Conservation (phyloP, 768 basidiomycete species). For the Leccinum subtestaceum region DNA sequence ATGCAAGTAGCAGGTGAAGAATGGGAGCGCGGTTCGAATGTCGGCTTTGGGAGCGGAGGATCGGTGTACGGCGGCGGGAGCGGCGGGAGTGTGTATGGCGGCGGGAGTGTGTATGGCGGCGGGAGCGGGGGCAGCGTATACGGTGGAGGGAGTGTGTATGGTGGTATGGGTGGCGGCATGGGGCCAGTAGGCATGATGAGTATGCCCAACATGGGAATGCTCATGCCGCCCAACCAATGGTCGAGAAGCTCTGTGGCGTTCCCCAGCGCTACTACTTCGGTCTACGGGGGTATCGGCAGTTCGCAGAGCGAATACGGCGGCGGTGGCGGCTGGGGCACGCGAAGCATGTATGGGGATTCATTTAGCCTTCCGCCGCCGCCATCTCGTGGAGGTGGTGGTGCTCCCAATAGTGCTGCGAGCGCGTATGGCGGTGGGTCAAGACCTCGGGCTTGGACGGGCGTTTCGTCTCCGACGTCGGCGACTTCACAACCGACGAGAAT, state of each 20-base stretch:
- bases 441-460: slow-evolving; percentile 35
- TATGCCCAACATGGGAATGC: slow-evolving; percentile 38
- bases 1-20: slow-evolving; percentile 87
- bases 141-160: slow-evolving; percentile 46
- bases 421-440: slow-evolving; percentile 23
- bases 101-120: slow-evolving; percentile 49
- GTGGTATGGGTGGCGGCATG: slow-evolving; percentile 36
- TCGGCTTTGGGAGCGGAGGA: slow-evolving; percentile 40
- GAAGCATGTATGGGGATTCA: slow-evolving; percentile 70
- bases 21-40: slow-evolving; percentile 78
- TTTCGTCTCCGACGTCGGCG: slow-evolving; percentile 17
- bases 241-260: slow-evolving; percentile 47
- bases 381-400: slow-evolving; percentile 14
- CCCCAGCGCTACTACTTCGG: slow-evolving; percentile 46
- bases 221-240: slow-evolving; percentile 39
- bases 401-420: slow-evolving; percentile 16
- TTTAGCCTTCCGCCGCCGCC: slow-evolving; percentile 41
- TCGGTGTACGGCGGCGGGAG: slow-evolving; percentile 37
- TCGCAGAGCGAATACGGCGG: slow-evolving; percentile 68
- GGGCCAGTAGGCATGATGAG: slow-evolving; percentile 40
- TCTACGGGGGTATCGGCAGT: slow-evolving; percentile 53
- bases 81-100: slow-evolving; percentile 47
- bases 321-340: slow-evolving; percentile 47
- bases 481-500: slow-evolving; percentile 6
- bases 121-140: slow-evolving; percentile 32